Evolutionary conservation across 2,329 filamentous ascomycete genomes (phyloP).

Genomic region (Periconia sp.): DNA sequence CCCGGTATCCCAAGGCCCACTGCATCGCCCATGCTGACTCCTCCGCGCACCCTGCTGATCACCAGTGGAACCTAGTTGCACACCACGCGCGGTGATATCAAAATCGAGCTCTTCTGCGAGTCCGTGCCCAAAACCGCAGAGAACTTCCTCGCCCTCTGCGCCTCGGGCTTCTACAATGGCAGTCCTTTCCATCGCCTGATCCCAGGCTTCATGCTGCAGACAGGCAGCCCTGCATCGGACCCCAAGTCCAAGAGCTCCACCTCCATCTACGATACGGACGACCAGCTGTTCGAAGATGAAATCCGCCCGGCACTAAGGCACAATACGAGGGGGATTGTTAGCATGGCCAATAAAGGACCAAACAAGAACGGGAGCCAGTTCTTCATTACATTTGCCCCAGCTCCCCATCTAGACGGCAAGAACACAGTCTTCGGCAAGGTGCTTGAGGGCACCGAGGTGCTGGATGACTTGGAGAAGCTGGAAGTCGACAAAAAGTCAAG

Average conservation of each 20-base stretch:
- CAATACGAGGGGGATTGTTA: constrained; percentile 71
- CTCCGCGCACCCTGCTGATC: no score
- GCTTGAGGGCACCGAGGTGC: constrained; percentile 63
- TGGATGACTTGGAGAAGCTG: constrained; percentile 73
- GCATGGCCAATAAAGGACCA: constrained; percentile 80
- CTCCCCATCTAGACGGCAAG: constrained; percentile 80
- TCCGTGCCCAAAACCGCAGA: constrained; percentile 91
- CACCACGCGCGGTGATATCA: constrained; percentile 87
- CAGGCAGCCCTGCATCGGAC: constrained; percentile 63
- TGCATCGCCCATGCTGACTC: constrained; percentile 6
- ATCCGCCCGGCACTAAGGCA: constrained; percentile 74
- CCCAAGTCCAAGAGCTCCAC: constrained; percentile 67
- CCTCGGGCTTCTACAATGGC: constrained; percentile 75
- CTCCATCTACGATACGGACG: constrained; percentile 68
- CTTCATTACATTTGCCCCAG: constrained; percentile 78
- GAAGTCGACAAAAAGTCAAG: constrained; percentile 80
- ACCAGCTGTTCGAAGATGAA: constrained; percentile 75
- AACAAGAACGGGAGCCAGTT: constrained; percentile 80
- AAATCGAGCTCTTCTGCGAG: constrained; percentile 96
- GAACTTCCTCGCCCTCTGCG: constrained; percentile 88
- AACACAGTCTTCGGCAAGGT: constrained; percentile 85
- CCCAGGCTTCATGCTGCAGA: constrained; percentile 80
- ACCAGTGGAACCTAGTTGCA: constrained; percentile 68
- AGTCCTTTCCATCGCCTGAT: constrained; percentile 83
- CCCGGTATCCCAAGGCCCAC: neutral